Conservation (phyloP, 2,329 filamentous ascomycete genomes). For the Ceratocystis cubensis region DNA sequence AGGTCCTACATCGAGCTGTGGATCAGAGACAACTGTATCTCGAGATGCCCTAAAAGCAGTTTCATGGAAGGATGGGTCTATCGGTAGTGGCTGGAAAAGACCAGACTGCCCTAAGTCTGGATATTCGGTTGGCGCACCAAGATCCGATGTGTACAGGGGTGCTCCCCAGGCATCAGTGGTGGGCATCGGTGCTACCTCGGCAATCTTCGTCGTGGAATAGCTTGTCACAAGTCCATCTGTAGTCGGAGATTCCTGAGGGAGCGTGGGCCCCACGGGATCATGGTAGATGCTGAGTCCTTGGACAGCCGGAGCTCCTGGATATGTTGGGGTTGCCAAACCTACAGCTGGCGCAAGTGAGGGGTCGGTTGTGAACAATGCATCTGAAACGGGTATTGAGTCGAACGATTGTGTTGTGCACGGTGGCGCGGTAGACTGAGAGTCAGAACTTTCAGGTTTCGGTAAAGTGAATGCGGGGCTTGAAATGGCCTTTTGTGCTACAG, state of each 20-base stretch:
- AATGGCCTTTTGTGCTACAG: constrained; percentile 6
- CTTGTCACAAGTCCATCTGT: not conserved
- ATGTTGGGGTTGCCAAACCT: not conserved
- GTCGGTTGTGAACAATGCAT: not conserved
- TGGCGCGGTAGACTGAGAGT: not conserved
- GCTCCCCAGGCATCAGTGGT: constrained; percentile 11
- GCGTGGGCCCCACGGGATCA: not conserved
- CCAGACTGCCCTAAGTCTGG: not conserved
- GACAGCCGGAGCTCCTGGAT: not conserved
- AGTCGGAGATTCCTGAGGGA: not conserved
- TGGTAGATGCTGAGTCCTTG: not conserved
- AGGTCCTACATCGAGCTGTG: not conserved
- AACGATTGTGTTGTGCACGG: not conserved
- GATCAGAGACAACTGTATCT: not conserved
- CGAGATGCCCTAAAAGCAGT: not conserved
- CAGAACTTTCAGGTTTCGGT: constrained; percentile 1
- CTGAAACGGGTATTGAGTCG: not conserved
- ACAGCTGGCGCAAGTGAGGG: not conserved
- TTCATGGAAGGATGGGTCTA: not conserved
- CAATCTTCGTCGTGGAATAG: not conserved
- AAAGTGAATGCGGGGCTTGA: not conserved
- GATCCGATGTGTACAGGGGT: not conserved
- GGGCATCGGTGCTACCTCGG: not conserved
- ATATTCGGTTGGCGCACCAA: not conserved
- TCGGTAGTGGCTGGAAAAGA: not conserved